Conservation (phyloP, 2,329 filamentous ascomycete species). For the Microsporum audouinii region DNA sequence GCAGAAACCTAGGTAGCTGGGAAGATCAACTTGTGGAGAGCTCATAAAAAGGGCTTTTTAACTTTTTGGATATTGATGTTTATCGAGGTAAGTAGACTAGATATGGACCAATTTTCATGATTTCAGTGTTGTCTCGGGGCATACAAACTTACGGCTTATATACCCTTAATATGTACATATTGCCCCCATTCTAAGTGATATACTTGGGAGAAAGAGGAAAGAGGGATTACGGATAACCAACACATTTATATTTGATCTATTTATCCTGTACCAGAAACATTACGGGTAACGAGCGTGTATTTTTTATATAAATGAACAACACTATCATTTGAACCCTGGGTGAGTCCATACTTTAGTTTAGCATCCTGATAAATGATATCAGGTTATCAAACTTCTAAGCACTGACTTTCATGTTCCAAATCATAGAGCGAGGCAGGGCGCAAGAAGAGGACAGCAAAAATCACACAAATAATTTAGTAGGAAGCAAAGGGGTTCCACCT, state of each 20-base stretch:
- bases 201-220: too few species aligned
- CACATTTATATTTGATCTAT: too few species aligned
- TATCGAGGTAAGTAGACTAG: not conserved
- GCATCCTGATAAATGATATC: not conserved
- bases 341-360: not conserved
- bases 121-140: not conserved
- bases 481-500: slow-evolving; percentile 2
- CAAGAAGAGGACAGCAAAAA: not conserved
- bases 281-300: not conserved
- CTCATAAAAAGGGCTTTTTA: not conserved
- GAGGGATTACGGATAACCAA: not conserved
- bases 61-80: not conserved
- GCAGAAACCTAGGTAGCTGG: slow-evolving; percentile 34
- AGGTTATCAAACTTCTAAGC: not conserved
- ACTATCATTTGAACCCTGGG: not conserved
- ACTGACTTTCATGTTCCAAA: not conserved
- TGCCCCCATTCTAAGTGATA: too few species aligned
- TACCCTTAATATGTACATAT: too few species aligned
- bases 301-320: not conserved
- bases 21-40: slow-evolving; percentile 21
- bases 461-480: not conserved
- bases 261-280: not conserved
- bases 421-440: not conserved
- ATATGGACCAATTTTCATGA: not conserved
- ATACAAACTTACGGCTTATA: too few species aligned